Base-by-base conservation (phyloP, 2,329 filamentous ascomycete genomes). In the Fulvia fulva region DNA sequence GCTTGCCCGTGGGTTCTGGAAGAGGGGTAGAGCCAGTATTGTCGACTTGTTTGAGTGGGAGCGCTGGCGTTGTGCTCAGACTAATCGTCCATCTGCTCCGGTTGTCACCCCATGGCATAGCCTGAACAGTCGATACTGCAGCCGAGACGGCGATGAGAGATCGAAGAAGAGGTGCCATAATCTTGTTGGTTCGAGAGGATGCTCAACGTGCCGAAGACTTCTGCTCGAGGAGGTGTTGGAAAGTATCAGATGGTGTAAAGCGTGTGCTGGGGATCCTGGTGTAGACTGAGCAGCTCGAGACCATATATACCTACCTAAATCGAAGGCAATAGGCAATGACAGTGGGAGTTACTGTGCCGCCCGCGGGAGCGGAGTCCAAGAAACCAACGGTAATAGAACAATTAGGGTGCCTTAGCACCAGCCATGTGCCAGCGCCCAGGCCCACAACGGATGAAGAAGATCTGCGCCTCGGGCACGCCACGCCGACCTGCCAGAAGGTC, bases 11-110 rank as follows among this genome's bases (percentile, higher is more conserved):
- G 0, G 65, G 66, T 12, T 57, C 37, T 28, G 62, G 64, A 6
- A 66, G 58, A 32, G 63, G 58, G 22, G 54, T 44, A 14, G 53
- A 37, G 51, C 58, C 58, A n/a, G 57, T 57, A 52, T 63, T 61
- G 47, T 52, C 50, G 58, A 64, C 56, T 19, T 63, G 47, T 26
- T 51, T 50, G 22, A 66, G 53, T 19, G 64, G 64, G 2, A 66
- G 57, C 2, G 46, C 47, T 34, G 58, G 54, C 44, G 49, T 56
- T 45, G 59, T 32, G 45, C 45, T 26, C 21, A 44, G 11, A 52
- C 47, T 50, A 25, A 34, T 25, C 28, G 14, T 19, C 21, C 16
- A 30, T 28, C 26, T 44, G 45, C 44, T 45, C 34, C 23, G 21
- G 30, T 28, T 16, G 46, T 7, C 53, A 16, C 46, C 26, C 16